Conservation (phyloP, 371 early-diverging fungal genomes). For the Apophysomyces sp. region DNA sequence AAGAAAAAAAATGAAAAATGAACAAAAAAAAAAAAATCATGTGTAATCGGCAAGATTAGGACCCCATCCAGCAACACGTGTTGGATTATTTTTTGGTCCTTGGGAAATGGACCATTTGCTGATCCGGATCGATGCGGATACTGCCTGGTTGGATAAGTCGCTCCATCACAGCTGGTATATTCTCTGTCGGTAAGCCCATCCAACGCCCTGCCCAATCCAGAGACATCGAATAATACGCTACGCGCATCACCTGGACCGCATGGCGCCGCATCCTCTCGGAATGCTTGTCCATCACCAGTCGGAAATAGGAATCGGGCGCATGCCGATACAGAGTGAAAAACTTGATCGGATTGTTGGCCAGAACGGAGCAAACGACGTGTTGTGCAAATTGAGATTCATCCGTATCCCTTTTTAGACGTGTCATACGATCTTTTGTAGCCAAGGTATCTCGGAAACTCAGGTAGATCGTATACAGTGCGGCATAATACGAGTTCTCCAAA, state of each 20-base stretch:
- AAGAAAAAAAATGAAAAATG: background rate
- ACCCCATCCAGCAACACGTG: background rate
- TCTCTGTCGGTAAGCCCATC: background rate
- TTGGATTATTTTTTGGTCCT: background rate
- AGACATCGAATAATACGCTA: background rate
- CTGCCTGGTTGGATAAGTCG: background rate
- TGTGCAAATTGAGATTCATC: background rate
- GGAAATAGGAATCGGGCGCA: background rate
- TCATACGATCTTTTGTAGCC: background rate
- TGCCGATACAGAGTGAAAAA: background rate
- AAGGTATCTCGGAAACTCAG: background rate
- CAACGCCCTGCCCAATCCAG: background rate
- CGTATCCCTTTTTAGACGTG: background rate
- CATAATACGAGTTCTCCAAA: background rate
- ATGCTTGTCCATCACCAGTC: background rate
- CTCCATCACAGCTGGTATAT: background rate
- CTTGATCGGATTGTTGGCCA: background rate
- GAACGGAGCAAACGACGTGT: background rate
- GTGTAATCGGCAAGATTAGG: background rate
- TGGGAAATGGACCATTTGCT: background rate
- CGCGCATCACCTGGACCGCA: background rate
- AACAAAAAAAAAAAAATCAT: background rate
- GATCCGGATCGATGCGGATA: background rate
- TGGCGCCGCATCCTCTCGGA: background rate
- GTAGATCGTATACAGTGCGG: background rate